Evolutionary conservation across 345 rosid genomes (phyloP), one percentile per base, ranked within the genome.

Genomic region (Salix brachista): DNA sequence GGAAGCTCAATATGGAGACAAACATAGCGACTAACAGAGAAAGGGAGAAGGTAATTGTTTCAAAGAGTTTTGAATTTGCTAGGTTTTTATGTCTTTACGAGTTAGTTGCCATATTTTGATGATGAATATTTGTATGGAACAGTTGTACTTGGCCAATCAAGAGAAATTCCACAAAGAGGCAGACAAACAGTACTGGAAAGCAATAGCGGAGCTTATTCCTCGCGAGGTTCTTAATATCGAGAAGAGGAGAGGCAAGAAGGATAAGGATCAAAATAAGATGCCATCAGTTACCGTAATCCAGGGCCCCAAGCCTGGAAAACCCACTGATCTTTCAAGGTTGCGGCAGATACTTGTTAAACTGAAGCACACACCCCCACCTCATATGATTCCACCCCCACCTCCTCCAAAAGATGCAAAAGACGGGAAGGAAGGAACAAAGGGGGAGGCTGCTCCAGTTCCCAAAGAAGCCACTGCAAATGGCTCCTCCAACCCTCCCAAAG

Each of bases 241-340:
- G 84, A 81, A 74, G 71, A 81, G 37, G 78, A 81, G 84, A 81
- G 84, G 84, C 50, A 81, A 81, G 78, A 81, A 81, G 67, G 84
- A 81, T 8, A 81, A 81, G 67, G 84, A 81, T n/a, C 84, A 77
- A 46, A 81, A 74, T 32, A 81, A 81, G 81, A 81, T 70, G 54
- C 84, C 81, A 41, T 69, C 78, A 18, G 66, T 81, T 11, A 77
- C 84, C 3, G 81, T 82, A 34, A 32, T 78, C 16, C 84, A 82
- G 54, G 84, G 84, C 7, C 84, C 84, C 41, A 82, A 82, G 58
- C 84, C 84, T 34, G 84, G 84, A 70, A 82, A 82, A 75, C 84
- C 81, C 28, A 78, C 84, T 12, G 84, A 82, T 70, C 79, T 82
- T 37, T 70, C 84, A 10, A 78, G 84, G 69, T 65, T 82, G 84